Evolutionary conservation across 2,329 filamentous ascomycete species (phyloP), one percentile per base, ranked within the genome.

Genomic region (Cercospora janseana): DNA sequence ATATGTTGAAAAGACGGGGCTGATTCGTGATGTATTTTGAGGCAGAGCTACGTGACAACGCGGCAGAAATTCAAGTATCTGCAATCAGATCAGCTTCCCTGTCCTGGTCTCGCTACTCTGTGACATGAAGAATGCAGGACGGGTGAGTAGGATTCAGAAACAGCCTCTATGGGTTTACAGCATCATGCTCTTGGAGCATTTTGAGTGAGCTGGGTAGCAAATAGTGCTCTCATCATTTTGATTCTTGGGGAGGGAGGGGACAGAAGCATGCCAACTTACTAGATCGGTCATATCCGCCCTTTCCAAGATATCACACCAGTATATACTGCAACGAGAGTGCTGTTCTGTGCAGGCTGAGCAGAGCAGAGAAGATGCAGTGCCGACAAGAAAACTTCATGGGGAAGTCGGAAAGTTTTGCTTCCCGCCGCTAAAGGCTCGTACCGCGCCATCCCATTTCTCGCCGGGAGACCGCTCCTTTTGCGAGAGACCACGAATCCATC

Each of bases 161-260:
- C 44, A 47, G 44, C 44, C 44, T 47, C 44, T 47, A 47, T 47
- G 44, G 20, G 23, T 47, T 47, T 38, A 40, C 44, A 47, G 44
- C 44, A 47, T 47, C 44, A 47, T 47, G 34, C 44, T 5, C 6
- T 23, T 24, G 20, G 20, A 34, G 44, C 44, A 47, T 47, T 47
- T 47, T 47, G 44, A 47, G 44, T 47, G 44, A 47, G 44, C 44
- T 47, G 44, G 44, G 44, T 47, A 47, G 44, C 44, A 47, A 40
- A 47, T 47, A 47, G 44, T 47, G 44, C 44, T 47, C 44, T 47
- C 44, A 47, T 47, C 44, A 47, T 47, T 40, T 31, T 45, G 28
- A 34, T 44, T 15, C 13, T 20, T 15, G 35, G 35, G 13, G 21
- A 15, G 35, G 1, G 21, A 13, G 15, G n/a, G 13, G 35, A 10